Conservation (phyloP, 768 basidiomycete species). For the Tubosaeta sp. region DNA sequence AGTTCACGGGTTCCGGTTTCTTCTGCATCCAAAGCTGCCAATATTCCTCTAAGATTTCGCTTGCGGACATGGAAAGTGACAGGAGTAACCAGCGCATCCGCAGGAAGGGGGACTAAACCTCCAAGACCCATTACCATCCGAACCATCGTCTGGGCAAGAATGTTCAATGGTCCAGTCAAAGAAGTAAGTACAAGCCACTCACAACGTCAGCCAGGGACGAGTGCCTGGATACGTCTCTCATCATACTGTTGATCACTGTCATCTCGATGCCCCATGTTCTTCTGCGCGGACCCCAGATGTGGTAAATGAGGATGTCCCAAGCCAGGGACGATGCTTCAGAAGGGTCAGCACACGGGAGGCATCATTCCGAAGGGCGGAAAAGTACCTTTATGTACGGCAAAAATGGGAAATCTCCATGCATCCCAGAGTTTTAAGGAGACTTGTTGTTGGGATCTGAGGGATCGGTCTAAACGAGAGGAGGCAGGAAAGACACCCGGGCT, state of each 20-base stretch:
- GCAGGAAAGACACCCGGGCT: constrained; percentile 68
- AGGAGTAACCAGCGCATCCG: constrained; percentile 91
- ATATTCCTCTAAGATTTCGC: constrained; percentile 73
- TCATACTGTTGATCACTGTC: constrained; percentile 82
- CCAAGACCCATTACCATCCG: constrained; percentile 71
- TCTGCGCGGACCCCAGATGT: constrained; percentile 81
- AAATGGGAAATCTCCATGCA: constrained; percentile 65
- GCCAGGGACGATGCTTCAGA: constrained; percentile 37
- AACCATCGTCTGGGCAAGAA: constrained; percentile 37
- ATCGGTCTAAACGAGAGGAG: constrained; percentile 66
- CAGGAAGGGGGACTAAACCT: constrained; percentile 80
- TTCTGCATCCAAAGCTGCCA: constrained; percentile 64
- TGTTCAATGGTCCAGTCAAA: constrained; percentile 2
- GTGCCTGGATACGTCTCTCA: constrained; percentile 79
- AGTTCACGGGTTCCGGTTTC: constrained; percentile 81
- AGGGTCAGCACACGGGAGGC: background rate
- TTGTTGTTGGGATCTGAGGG: constrained; percentile 54
- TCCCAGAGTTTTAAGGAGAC: constrained; percentile 62
- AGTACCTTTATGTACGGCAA: constrained; percentile 59
- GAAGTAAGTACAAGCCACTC: constrained; percentile 21
- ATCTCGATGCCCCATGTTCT: constrained; percentile 94
- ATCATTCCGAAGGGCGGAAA: background rate
- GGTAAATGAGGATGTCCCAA: constrained; percentile 70
- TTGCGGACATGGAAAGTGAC: constrained; percentile 82
- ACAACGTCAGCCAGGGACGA: constrained; percentile 83